phyloP scores from a whole-genome alignment of 441 rosid species.

The Manihot esculenta region DNA sequence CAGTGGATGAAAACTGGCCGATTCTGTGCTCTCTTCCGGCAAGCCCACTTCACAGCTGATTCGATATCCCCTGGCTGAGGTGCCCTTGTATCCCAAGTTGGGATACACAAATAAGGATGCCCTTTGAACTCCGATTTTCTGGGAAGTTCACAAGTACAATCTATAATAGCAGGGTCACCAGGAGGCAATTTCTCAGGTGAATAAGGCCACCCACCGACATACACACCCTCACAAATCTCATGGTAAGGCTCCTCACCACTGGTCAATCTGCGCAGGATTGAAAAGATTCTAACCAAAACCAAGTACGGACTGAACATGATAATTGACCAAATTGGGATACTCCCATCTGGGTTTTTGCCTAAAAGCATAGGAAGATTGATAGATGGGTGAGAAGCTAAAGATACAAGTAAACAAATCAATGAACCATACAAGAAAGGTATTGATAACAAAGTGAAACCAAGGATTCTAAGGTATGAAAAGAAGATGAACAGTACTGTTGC shows the following conservation, averaged over 20 bases:
- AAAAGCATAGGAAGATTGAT: slow-evolving; percentile 62
- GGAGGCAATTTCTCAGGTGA: slow-evolving; percentile 48
- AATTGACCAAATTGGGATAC: slow-evolving; percentile 55
- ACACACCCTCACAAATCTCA: slow-evolving; percentile 51
- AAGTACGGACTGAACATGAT: slow-evolving; percentile 58
- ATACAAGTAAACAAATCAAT: slow-evolving; percentile 43
- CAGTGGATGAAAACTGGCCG: slow-evolving; percentile 62
- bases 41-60: slow-evolving; percentile 75
- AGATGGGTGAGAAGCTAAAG: slow-evolving; percentile 55
- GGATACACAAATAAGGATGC: slow-evolving; percentile 56
- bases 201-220: slow-evolving; percentile 79
- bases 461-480: slow-evolving; percentile 29
- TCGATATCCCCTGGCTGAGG: slow-evolving; percentile 68
- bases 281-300: slow-evolving; percentile 46
- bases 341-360: slow-evolving; percentile 64
- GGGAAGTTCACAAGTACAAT: slow-evolving; percentile 75
- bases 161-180: slow-evolving; percentile 66
- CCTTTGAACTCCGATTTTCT: slow-evolving; percentile 41
- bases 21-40: slow-evolving; percentile 57
- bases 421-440: slow-evolving; percentile 56
- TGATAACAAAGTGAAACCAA: slow-evolving; percentile 36
- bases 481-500: slow-evolving; percentile 37
- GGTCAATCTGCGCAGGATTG: slow-evolving; percentile 35
- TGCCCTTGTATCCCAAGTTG: slow-evolving; percentile 75
- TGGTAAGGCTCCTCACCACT: slow-evolving; percentile 59